Percentiles rank a stretch among this genome's conserved stretches.
phyloP scores from a whole-genome alignment of 352 stramenopile genomes.

The Globisporangium splendens region DNA sequence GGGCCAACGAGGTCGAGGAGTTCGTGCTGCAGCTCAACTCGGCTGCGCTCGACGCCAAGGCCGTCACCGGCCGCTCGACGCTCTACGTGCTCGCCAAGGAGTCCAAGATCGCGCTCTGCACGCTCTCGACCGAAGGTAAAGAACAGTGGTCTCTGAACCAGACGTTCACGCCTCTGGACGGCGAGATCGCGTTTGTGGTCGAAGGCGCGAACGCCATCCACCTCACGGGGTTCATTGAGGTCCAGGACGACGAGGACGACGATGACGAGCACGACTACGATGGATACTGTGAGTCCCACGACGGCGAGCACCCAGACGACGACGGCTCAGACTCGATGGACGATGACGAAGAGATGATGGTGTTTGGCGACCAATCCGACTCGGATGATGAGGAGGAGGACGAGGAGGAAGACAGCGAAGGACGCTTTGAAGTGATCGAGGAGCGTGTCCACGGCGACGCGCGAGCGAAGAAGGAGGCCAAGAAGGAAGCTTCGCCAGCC shows the following conservation, averaged over 20 bases:
- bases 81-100: conserved; percentile 69
- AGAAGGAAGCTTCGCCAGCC: conserved; percentile 19
- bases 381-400: conserved; percentile 48
- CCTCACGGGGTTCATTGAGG: conserved; percentile 77
- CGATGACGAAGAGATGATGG: conserved; percentile 56
- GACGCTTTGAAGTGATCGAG: conserved; percentile 74
- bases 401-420: conserved; percentile 36
- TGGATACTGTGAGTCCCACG: conserved; percentile 17
- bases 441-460: conserved; percentile 57
- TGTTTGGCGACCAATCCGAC: conserved; percentile 41
- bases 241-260: conserved; percentile 71
- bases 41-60: conserved; percentile 58
- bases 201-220: conserved; percentile 78
- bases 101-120: conserved; percentile 71
- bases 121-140: conserved; percentile 48
- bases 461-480: conserved; percentile 17
- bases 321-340: conserved; percentile 36
- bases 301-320: conserved; percentile 26
- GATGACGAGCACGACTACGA: conserved; percentile 42
- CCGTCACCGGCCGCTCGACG: conserved; percentile 58
- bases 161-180: conserved; percentile 75
- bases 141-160: conserved; percentile 80
- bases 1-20: conserved; percentile 70
- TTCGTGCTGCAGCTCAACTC: conserved; percentile 77
- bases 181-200: conserved; percentile 61